Percentiles rank a stretch among this genome's conserved stretches.
Conservation (phyloP, 1,139 yeast genomes). For the Candida pseudoviswanathii region DNA sequence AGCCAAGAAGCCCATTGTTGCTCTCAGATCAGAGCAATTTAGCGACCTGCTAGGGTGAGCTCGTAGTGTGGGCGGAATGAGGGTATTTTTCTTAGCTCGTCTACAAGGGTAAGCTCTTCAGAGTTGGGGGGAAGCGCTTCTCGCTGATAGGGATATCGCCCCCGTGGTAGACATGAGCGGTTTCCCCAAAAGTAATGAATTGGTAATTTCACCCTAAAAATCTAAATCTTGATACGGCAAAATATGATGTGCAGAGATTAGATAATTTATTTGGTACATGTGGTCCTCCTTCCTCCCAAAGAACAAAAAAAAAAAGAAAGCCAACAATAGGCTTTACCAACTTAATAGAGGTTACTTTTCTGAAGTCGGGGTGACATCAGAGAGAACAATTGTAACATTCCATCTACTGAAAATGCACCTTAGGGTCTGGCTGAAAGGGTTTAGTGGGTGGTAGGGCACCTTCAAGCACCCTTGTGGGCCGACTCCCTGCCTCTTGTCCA, state of each 20-base stretch:
- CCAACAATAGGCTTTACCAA: not conserved
- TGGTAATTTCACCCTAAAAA: not conserved
- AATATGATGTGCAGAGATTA: not conserved
- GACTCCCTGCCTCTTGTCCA: no score
- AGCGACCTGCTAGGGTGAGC: no score
- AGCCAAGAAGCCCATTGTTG: no score
- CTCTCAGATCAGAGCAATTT: no score
- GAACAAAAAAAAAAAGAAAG: not conserved
- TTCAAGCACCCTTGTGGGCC: no score
- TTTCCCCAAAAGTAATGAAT: not conserved
- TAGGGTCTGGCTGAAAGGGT: not conserved
- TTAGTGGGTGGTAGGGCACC: no score
- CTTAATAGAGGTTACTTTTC: not conserved
- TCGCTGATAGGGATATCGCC: not conserved
- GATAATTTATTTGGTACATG: not conserved
- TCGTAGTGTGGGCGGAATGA: no score
- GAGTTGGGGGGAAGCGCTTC: no score
- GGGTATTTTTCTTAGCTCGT: no score
- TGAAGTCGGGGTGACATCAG: not conserved
- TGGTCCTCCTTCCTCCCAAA: not conserved
- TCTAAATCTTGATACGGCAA: not conserved
- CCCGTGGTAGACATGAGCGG: not conserved
- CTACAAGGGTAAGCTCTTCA: no score
- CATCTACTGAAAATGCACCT: not conserved
- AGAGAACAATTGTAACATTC: not conserved